These are phyloP conservation scores for Lipomyces oligophaga DNA, from an alignment of 805 yeast species.

Conservation along the genomic window DNA sequence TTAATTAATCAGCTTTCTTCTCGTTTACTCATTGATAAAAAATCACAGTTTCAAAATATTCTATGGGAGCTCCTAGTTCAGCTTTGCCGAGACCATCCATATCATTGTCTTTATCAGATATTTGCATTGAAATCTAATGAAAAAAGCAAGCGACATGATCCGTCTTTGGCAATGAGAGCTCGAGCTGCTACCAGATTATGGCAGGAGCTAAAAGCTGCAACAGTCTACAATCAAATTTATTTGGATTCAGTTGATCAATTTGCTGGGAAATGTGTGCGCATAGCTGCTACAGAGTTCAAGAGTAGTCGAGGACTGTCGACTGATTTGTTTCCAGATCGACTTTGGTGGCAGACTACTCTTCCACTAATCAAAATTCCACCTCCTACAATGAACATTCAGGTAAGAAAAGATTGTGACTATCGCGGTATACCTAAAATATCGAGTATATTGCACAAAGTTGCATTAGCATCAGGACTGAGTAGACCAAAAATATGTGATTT, in stretches of 20 bases:
- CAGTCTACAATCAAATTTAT: conserved; percentile 34
- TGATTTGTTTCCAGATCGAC: conserved; percentile 37
- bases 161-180: conserved; percentile 45
- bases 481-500: conserved; percentile 74
- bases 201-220: conserved; percentile 39
- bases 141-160: conserved; percentile 34
- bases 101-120: conserved; percentile 57
- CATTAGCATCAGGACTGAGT: conserved; percentile 82
- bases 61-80: conserved; percentile 48
- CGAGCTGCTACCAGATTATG: conserved; percentile 52
- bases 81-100: conserved; percentile 60
- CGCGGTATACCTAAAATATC: conserved; percentile 46
- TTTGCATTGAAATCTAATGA: conserved; percentile 23
- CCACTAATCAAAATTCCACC: conserved; percentile 54
- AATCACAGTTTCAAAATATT: conserved; percentile 58
- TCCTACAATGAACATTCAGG: conserved; percentile 53
- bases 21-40: conserved; percentile 49
- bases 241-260: conserved; percentile 49
- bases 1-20: conserved; percentile 80
- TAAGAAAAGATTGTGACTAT: conserved; percentile 48
- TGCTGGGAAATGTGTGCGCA: conserved; percentile 46
- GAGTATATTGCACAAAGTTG: conserved; percentile 45
- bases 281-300: conserved; percentile 21
- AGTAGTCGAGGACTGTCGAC: conserved; percentile 18
- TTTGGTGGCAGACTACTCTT: conserved; percentile 56